A percentile compares a stretch with the other conserved stretches of the same genome.
Evolutionary conservation across 305 asterid species (phyloP).

Genomic region (Fraxinus velutina): DNA sequence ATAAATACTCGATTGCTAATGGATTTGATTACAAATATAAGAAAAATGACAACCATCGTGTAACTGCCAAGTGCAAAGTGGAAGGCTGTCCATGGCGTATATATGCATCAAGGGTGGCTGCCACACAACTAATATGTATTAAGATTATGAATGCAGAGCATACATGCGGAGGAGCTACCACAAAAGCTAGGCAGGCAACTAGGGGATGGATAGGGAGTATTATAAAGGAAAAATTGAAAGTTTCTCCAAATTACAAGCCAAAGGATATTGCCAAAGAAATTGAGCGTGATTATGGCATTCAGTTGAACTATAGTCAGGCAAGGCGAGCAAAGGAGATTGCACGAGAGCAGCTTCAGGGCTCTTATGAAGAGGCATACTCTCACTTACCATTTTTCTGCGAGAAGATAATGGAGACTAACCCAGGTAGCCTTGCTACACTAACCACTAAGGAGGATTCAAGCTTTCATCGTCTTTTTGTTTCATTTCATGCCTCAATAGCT

Average conservation of each 20-base stretch:
- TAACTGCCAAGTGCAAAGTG: conserved; percentile 88
- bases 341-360: conserved; percentile 97
- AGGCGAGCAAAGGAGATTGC: conserved; percentile 99
- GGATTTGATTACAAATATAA: conserved; percentile 92
- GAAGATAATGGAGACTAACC: conserved; percentile 85
- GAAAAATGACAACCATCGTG: conserved; percentile 97
- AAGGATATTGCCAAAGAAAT: conserved; percentile 91
- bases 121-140: conserved; percentile 86
- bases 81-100: conserved; percentile 98
- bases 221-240: conserved; percentile 82
- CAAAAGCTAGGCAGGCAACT: conserved; percentile 89
- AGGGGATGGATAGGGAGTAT: conserved; percentile 97
- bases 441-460: conserved; percentile 29
- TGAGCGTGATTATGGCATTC: conserved; percentile 93
- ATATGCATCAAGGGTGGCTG: conserved; percentile 86
- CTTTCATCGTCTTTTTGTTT: conserved; percentile 27
- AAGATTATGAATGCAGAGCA: conserved; percentile 84
- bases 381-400: conserved; percentile 80
- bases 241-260: conserved; percentile 84
- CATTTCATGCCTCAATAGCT: conserved; percentile 27
- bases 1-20: conserved; percentile 90
- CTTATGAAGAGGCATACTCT: conserved; percentile 85
- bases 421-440: conserved; percentile 46
- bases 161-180: conserved; percentile 82
- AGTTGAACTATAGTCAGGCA: conserved; percentile 94